Percentiles rank a stretch among this genome's conserved stretches.
phyloP scores from a whole-genome alignment of 306 rosid species.

The Cucurbita ficifolia region DNA sequence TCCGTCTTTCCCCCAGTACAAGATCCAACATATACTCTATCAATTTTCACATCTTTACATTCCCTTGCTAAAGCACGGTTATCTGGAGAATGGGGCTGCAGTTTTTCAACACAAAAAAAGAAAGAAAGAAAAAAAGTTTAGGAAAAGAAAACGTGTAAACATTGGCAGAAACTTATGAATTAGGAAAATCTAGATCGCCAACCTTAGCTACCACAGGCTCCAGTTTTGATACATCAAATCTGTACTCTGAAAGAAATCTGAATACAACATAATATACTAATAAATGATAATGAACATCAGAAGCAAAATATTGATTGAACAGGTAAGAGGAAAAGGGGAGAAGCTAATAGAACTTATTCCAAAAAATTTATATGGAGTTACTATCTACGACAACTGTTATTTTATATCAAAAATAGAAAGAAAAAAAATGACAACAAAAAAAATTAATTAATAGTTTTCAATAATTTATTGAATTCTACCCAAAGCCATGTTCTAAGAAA shows the following conservation, averaged over 20 bases:
- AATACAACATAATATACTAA: slow-evolving; percentile 9
- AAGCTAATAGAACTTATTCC: not conserved
- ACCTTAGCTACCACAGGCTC: slow-evolving; percentile 94
- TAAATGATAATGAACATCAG: not conserved
- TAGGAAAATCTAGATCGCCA: not conserved
- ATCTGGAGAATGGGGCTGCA: slow-evolving; percentile 98
- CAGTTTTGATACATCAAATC: slow-evolving; percentile 69
- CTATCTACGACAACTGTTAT: no score
- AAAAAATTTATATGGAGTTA: not conserved
- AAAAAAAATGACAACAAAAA: not conserved
- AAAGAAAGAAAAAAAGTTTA: not conserved
- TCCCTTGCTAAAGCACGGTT: slow-evolving; percentile 90
- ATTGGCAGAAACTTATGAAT: not conserved
- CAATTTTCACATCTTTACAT: slow-evolving; percentile 89
- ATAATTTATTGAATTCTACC: not conserved
- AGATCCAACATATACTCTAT: slow-evolving; percentile 85
- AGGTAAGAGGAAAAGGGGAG: not conserved
- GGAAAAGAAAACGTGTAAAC: not conserved
- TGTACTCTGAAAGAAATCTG: slow-evolving; percentile 70
- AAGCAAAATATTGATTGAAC: not conserved
- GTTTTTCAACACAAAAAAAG: not conserved
- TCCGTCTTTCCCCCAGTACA: slow-evolving; percentile 88
- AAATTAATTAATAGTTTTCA: not conserved
- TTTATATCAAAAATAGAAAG: not conserved
- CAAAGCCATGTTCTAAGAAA: not conserved